Evolutionary conservation across 164 flowering plant species (phyloP).

Genomic region (Warburgia ugandensis): DNA sequence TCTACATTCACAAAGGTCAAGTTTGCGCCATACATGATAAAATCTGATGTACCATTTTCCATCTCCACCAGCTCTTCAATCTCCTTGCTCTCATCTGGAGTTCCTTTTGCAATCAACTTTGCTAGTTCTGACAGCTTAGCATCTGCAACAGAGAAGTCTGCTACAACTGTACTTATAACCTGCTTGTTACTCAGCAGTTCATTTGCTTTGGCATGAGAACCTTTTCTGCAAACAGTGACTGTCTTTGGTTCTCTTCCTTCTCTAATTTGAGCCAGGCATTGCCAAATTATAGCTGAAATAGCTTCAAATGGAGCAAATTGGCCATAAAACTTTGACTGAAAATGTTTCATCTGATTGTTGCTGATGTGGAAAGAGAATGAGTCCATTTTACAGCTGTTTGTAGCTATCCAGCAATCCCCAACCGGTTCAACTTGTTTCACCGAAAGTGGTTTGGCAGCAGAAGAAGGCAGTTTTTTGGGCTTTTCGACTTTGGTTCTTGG

Average conservation of each 20-base stretch:
- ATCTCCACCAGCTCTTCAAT: slow-evolving; percentile 31
- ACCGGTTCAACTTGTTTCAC: slow-evolving; percentile 34
- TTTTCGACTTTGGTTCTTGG: slow-evolving; percentile 6
- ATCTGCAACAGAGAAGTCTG: slow-evolving; percentile 19
- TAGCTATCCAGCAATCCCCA: slow-evolving; percentile 43
- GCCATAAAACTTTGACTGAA: slow-evolving; percentile 16
- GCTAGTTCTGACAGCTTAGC: slow-evolving; percentile 33
- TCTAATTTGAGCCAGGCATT: slow-evolving; percentile 40
- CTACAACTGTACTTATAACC: slow-evolving; percentile 34
- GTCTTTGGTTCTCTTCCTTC: slow-evolving; percentile 22
- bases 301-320: slow-evolving; percentile 32
- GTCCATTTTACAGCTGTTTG: slow-evolving; percentile 30
- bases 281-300: slow-evolving; percentile 53
- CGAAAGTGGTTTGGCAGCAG: slow-evolving; percentile 25
- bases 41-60: slow-evolving; percentile 35
- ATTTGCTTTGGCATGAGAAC: slow-evolving; percentile 9
- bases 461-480: too few species aligned
- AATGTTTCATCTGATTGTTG: slow-evolving; percentile 22
- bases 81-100: slow-evolving; percentile 20
- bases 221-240: slow-evolving; percentile 35
- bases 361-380: slow-evolving; percentile 34
- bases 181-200: slow-evolving; percentile 29
- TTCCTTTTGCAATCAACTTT: slow-evolving; percentile 20
- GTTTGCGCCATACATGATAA: slow-evolving; percentile 48
- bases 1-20: slow-evolving; percentile 63